Conservation (phyloP, 1,139 yeast species). For the Kodamaea sp. region DNA sequence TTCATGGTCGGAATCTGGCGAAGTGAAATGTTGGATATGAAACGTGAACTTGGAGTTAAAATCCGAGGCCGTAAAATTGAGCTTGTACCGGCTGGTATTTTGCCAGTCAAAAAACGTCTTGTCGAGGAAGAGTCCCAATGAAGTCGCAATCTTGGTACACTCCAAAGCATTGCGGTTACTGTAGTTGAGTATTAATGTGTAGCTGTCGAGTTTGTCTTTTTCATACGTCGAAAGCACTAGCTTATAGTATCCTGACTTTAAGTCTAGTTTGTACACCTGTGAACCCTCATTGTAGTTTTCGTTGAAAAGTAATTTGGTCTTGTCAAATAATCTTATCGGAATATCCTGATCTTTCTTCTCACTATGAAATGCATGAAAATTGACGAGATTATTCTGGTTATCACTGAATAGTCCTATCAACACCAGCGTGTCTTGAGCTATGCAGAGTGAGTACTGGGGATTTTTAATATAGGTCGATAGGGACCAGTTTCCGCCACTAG, state of each 20-base stretch:
- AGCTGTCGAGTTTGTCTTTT: slow-evolving; percentile 9
- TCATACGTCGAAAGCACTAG: slow-evolving; percentile 36
- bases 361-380: slow-evolving; percentile 46
- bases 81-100: slow-evolving; percentile 37
- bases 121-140: slow-evolving; percentile 39
- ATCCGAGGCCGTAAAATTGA: slow-evolving; percentile 24
- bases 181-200: slow-evolving; percentile 15
- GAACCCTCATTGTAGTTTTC: slow-evolving; percentile 26
- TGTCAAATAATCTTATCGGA: slow-evolving; percentile 29
- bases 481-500: slow-evolving; percentile 62
- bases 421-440: slow-evolving; percentile 18
- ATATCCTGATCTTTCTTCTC: slow-evolving; percentile 16
- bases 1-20: slow-evolving; percentile 21
- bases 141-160: slow-evolving; percentile 23
- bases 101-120: slow-evolving; percentile 36
- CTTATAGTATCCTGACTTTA: slow-evolving; percentile 40
- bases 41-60: slow-evolving; percentile 25
- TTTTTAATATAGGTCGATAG: slow-evolving; percentile 52
- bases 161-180: slow-evolving; percentile 9
- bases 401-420: slow-evolving; percentile 23
- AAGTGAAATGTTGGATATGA: slow-evolving; percentile 26
- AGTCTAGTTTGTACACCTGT: slow-evolving; percentile 23
- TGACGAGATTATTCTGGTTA: slow-evolving; percentile 24
- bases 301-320: slow-evolving; percentile 27
- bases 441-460: slow-evolving; percentile 56